phyloP scores from a whole-genome alignment of 2,329 filamentous ascomycete genomes.

The Calonectria pseudoturangicola region DNA sequence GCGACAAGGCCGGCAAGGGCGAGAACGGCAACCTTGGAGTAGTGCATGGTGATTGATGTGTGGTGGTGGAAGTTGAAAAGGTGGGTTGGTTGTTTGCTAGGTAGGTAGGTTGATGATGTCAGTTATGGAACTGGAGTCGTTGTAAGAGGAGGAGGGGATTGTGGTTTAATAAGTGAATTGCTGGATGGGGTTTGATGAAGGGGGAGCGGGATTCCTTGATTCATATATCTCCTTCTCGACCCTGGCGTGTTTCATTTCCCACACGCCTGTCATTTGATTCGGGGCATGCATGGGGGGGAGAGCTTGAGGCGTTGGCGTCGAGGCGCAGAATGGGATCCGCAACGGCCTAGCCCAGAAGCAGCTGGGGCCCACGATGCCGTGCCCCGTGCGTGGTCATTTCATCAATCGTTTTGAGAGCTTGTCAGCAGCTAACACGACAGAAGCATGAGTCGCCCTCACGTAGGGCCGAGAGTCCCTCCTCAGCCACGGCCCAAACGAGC shows the following conservation, averaged over 20 bases:
- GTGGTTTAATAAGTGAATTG: conserved; percentile 11
- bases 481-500: too few relatives aligned
- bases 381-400: conserved; percentile 22
- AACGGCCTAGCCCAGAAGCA: conserved; percentile 16
- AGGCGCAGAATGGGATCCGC: conserved; percentile 25
- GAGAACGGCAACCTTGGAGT: conserved; percentile 50
- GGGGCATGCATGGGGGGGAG: neutral
- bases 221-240: conserved; percentile 23
- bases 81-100: neutral
- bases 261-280: conserved; percentile 4
- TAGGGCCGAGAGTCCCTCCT: neutral
- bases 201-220: conserved; percentile 16
- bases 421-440: neutral
- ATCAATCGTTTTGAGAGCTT: neutral
- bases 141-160: neutral
- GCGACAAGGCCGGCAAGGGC: conserved; percentile 45
- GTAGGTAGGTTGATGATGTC: neutral
- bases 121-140: neutral
- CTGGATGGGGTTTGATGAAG: conserved; percentile 22
- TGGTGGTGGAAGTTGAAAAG: neutral
- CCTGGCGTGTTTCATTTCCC: conserved; percentile 30
- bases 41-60: conserved; percentile 47
- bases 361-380: conserved; percentile 1
- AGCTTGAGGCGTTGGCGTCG: conserved; percentile 2
- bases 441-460: neutral